Conservation (phyloP, 139 green algal genomes). For the Deuterostichococcus epilithicus region DNA sequence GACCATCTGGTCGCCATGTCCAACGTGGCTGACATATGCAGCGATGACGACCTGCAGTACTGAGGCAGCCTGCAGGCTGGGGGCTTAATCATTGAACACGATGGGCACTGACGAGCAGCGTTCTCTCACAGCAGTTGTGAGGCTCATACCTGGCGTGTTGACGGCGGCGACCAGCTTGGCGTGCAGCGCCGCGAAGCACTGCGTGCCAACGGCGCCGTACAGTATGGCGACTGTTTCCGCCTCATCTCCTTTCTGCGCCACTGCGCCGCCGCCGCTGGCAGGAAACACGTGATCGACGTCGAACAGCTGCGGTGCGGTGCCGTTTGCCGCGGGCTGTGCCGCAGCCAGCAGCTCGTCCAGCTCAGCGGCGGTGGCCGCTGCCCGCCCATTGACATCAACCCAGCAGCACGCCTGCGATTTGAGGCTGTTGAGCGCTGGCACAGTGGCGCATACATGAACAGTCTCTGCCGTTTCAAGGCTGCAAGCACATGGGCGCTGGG, state of each 20-base stretch:
- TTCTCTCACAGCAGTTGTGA: not conserved
- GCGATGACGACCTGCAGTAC: no score
- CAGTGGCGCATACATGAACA: no score
- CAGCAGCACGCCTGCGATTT: slow-evolving; percentile 42
- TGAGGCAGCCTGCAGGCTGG: no score
- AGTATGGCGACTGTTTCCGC: slow-evolving; percentile 32
- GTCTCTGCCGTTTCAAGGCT: not conserved
- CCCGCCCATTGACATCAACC: slow-evolving; percentile 27
- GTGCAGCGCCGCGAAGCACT: slow-evolving; percentile 59
- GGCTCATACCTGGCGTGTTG: not conserved
- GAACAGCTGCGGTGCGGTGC: slow-evolving; percentile 24
- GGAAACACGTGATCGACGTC: slow-evolving; percentile 60
- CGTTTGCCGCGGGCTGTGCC: not conserved
- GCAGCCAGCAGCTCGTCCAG: slow-evolving; percentile 9
- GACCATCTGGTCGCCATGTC: no score
- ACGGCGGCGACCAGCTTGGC: slow-evolving; percentile 24
- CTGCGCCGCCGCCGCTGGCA: no score
- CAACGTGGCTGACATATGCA: no score
- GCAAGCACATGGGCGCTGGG: not conserved
- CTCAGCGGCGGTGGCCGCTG: slow-evolving; percentile 5
- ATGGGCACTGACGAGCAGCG: no score
- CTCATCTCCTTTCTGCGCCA: not conserved
- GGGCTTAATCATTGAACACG: no score
- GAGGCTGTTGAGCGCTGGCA: not conserved
- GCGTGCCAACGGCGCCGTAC: slow-evolving; percentile 56